phyloP scores from a whole-genome alignment of 805 yeast species.

The Candida maesae region DNA sequence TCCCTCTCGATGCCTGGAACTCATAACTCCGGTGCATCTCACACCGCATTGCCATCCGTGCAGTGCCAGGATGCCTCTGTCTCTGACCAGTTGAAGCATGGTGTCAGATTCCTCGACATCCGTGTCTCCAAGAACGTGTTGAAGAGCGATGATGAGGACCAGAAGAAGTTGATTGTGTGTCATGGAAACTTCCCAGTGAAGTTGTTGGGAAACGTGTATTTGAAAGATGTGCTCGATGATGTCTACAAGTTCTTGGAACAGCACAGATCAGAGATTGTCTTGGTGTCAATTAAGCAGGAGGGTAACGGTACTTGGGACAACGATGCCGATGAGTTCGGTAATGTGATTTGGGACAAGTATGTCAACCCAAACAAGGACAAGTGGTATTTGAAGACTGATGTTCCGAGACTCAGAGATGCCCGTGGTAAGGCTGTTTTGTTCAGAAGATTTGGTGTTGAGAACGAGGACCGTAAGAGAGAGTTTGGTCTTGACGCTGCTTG shows the following conservation, averaged over 20 bases:
- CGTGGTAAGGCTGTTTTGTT: constrained; percentile 66
- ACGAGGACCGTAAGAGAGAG: constrained; percentile 37
- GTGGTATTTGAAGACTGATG: constrained; percentile 55
- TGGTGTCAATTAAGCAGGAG: constrained; percentile 71
- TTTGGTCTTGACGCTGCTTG: constrained; percentile 66
- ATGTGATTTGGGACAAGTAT: constrained; percentile 55
- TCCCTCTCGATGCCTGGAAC: constrained; percentile 74
- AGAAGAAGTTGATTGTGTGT: constrained; percentile 56
- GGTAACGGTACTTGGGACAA: constrained; percentile 66
- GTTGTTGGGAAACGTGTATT: constrained; percentile 50
- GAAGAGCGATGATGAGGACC: constrained; percentile 41
- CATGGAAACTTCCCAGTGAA: constrained; percentile 78
- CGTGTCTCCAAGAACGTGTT: constrained; percentile 58
- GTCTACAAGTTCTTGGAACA: constrained; percentile 52
- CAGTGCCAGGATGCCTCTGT: constrained; percentile 67
- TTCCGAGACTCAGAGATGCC: constrained; percentile 58
- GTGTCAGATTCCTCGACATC: constrained; percentile 72
- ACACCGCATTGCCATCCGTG: constrained; percentile 68
- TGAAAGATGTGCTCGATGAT: constrained; percentile 50
- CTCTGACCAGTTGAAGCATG: constrained; percentile 60
- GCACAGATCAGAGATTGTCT: constrained; percentile 55
- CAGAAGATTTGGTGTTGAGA: constrained; percentile 64
- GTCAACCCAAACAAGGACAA: constrained; percentile 44
- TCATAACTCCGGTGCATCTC: constrained; percentile 76
- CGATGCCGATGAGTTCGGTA: constrained; percentile 59